Conservation (phyloP, 2,329 filamentous ascomycete genomes). For the Pezicula carpinea region DNA sequence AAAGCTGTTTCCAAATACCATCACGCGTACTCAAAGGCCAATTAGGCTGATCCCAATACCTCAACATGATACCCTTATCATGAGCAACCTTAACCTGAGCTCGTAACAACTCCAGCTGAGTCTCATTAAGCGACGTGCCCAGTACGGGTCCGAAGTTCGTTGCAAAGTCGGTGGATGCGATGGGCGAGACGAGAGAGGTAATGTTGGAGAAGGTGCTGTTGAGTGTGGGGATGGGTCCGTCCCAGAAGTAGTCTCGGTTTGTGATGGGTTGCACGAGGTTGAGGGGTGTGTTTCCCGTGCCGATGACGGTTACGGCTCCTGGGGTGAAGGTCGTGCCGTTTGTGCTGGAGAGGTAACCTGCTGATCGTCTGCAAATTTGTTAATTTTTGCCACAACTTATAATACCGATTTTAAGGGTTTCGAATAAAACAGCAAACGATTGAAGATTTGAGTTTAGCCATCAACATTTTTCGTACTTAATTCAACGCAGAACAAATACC, state of each 20-base stretch:
- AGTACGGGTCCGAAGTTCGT: conserved; percentile 44
- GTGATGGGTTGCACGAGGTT: conserved; percentile 41
- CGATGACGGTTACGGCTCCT: conserved; percentile 24
- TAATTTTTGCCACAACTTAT: conserved; percentile 29
- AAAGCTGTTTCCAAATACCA: conserved; percentile 48
- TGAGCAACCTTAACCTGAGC: conserved; percentile 42
- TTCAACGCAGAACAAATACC: background rate
- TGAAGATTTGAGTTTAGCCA: too few relatives aligned
- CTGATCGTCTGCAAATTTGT: conserved; percentile 10
- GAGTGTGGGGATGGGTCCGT: conserved; percentile 35
- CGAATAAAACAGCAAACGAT: background rate
- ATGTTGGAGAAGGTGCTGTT: conserved; percentile 23
- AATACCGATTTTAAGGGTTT: conserved; percentile 15
- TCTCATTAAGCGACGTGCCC: conserved; percentile 40
- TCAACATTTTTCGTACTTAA: background rate
- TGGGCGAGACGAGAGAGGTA: conserved; percentile 23
- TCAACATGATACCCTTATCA: conserved; percentile 41
- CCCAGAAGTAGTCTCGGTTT: conserved; percentile 54
- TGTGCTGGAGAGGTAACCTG: conserved; percentile 27
- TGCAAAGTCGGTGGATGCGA: conserved; percentile 53
- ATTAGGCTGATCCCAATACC: conserved; percentile 56
- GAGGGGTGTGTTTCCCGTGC: conserved; percentile 36
- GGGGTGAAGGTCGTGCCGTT: conserved; percentile 18
- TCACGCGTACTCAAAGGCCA: conserved; percentile 52
- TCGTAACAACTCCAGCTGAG: conserved; percentile 38